phyloP scores from a whole-genome alignment of 139 green algal species.

The Chlorella sp. region DNA sequence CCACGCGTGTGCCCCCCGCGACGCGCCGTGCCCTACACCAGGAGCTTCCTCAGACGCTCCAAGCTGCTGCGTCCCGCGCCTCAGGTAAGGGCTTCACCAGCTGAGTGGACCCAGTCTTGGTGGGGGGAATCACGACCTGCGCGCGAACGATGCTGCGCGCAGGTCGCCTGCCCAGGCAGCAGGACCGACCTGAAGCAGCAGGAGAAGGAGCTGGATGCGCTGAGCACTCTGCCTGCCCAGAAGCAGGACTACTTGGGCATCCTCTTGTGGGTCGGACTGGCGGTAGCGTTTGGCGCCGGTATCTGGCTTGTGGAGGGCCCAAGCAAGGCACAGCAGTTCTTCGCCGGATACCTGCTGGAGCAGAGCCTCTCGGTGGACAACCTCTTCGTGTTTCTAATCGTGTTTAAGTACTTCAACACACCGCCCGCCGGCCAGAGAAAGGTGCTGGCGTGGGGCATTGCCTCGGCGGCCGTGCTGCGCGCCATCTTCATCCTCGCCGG shows the following conservation, averaged over 20 bases:
- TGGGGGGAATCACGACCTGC: no score
- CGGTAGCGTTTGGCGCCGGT: constrained; percentile 61
- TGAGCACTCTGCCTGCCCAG: constrained; percentile 22
- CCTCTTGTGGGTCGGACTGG: constrained; percentile 49
- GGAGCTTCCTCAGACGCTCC: no score
- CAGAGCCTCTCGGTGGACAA: constrained; percentile 96
- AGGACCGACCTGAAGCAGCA: no score
- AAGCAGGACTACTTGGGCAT: constrained; percentile 36
- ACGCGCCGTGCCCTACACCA: no score
- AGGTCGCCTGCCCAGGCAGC: no score
- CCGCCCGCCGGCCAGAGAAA: constrained; percentile 63
- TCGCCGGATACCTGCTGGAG: constrained; percentile 95
- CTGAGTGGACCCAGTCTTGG: no score
- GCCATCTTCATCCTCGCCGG: constrained; percentile 79
- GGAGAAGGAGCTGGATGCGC: constrained; percentile 27
- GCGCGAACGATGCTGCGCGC: no score
- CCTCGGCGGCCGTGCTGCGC: constrained; percentile 81
- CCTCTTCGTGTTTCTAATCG: constrained; percentile 97
- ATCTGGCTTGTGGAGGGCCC: constrained; percentile 51
- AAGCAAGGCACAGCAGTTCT: constrained; percentile 56
- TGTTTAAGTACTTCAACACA: constrained; percentile 90
- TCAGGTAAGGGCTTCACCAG: no score
- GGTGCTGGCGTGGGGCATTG: constrained; percentile 89
- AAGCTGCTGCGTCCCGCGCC: no score
- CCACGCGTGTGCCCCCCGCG: no score